Evolutionary conservation across 73 alveolate genomes (phyloP), one percentile per base, ranked within the genome.

Genomic region (Urostyla sp.): DNA sequence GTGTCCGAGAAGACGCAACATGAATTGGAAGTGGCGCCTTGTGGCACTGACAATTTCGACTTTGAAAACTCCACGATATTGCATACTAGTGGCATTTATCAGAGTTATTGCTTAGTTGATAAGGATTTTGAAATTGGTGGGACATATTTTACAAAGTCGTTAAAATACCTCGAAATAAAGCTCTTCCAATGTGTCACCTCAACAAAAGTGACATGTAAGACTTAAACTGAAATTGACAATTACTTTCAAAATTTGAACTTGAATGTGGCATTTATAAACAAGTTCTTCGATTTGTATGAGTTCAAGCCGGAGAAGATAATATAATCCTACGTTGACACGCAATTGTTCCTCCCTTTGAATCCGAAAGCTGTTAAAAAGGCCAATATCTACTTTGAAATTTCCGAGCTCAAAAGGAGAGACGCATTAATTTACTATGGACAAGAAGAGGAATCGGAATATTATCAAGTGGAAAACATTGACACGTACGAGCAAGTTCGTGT

Each of bases 181-280:
- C 50, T 69, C 8, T 69, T 45, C 24, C 44, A 49, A 49, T 69
- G 83, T 23, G 10, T 15, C 1, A 69, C 67, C 3, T 20, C 37
- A n/a, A 3, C 2, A 15, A 16, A 69, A 21, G 45, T 31, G 5
- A 49, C 26, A 5, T 46, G 72, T 34, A 31, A 24, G 24, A 5
- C 59, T 27, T 10, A 24, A 1, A 45, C 24, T n/a, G 35, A 53
- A 2, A 46, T 69, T 20, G 83, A 69, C 27, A 27, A 18, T 7
- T 69, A 69, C 60, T 49, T 53, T 26, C 7, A 49, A 4, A 53
- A 69, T 48, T 37, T 23, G 58, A 45, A 46, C 8, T 48, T 69
- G 20, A 69, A 48, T 27, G 44, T 69, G 24, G 83, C 83, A 6
- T 69, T 48, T 49, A 48, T 53, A 5, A 69, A 69, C 34, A 69